Percentiles rank a stretch among this genome's conserved stretches.
Conservation (phyloP, 805 yeast species). For the Saccharomycopsis fodiens region DNA sequence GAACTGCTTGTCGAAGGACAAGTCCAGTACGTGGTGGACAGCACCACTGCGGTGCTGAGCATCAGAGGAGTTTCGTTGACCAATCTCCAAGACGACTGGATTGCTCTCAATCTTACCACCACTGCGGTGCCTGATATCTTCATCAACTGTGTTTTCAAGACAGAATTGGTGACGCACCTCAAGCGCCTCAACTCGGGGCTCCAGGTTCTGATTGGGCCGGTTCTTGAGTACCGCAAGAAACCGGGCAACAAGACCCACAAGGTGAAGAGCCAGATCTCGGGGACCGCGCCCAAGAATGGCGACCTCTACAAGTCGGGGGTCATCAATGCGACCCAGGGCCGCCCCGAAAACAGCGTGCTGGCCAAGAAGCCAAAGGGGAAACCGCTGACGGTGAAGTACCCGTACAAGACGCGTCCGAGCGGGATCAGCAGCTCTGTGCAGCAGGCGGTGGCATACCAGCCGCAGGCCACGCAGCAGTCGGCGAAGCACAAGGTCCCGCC, state of each 20-base stretch:
- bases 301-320: slow-evolving; percentile 86
- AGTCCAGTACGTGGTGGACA: slow-evolving; percentile 53
- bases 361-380: slow-evolving; percentile 69
- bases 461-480: slow-evolving; percentile 21
- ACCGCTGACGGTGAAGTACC: slow-evolving; percentile 21
- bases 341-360: slow-evolving; percentile 64
- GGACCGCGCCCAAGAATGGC: slow-evolving; percentile 53
- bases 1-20: slow-evolving; percentile 63
- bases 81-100: slow-evolving; percentile 84
- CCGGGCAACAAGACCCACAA: slow-evolving; percentile 70
- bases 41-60: slow-evolving; percentile 47
- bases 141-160: slow-evolving; percentile 75
- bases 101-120: slow-evolving; percentile 56
- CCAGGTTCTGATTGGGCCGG: slow-evolving; percentile 57
- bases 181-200: slow-evolving; percentile 53
- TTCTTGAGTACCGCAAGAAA: slow-evolving; percentile 81
- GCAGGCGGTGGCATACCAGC: slow-evolving; percentile 14
- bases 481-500: slow-evolving; percentile 20
- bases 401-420: slow-evolving; percentile 21
- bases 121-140: slow-evolving; percentile 65
- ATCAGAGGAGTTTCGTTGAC: slow-evolving; percentile 65
- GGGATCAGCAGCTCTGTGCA: slow-evolving; percentile 14
- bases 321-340: slow-evolving; percentile 73
- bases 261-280: slow-evolving; percentile 61
- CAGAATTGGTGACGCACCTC: slow-evolving; percentile 75